A percentile compares a stretch with the other conserved stretches of the same genome.
These are phyloP conservation scores for Kwoniella shandongensis DNA, from an alignment of 768 basidiomycete species.

Conservation along the genomic window DNA sequence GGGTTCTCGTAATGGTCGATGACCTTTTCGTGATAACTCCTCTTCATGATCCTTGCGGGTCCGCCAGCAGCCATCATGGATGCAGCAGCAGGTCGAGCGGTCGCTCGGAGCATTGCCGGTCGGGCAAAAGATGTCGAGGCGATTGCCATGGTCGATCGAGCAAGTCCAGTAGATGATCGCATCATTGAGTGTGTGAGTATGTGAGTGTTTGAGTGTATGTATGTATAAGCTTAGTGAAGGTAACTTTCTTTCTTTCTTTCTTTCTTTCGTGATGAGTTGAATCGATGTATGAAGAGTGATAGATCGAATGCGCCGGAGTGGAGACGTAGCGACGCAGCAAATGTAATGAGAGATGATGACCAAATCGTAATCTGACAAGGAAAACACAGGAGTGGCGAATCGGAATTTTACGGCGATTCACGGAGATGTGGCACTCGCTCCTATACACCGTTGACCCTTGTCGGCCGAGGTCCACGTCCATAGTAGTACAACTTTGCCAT, in stretches of 20 bases:
- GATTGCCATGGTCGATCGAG: constrained; percentile 28
- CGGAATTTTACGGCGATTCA: too few relatives aligned
- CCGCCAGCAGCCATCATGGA: constrained; percentile 18
- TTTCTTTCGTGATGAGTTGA: too few relatives aligned
- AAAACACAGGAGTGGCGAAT: too few relatives aligned
- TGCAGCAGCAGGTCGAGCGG: neutral
- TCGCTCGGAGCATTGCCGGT: constrained; percentile 12
- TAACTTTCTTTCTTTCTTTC: too few relatives aligned
- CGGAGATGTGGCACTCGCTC: too few relatives aligned
- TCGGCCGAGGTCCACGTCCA: too few relatives aligned
- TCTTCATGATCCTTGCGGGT: constrained; percentile 51
- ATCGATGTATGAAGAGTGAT: too few relatives aligned
- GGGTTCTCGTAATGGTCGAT: constrained; percentile 87
- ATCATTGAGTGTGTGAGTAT: constrained; percentile 23
- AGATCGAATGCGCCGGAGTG: too few relatives aligned
- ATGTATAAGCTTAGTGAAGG: too few relatives aligned
- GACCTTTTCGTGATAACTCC: constrained; percentile 92
- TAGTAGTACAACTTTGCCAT: too few relatives aligned
- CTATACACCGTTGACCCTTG: too few relatives aligned
- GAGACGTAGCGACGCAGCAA: neutral
- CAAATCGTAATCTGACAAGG: constrained; percentile 1
- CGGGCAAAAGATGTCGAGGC: constrained; percentile 30
- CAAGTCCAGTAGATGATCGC: constrained; percentile 12
- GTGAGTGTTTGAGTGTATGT: neutral
- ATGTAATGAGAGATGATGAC: neutral